These are phyloP conservation scores for Simplicillium sp. DNA, from an alignment of 2,329 filamentous ascomycete species.

Conservation along the genomic window DNA sequence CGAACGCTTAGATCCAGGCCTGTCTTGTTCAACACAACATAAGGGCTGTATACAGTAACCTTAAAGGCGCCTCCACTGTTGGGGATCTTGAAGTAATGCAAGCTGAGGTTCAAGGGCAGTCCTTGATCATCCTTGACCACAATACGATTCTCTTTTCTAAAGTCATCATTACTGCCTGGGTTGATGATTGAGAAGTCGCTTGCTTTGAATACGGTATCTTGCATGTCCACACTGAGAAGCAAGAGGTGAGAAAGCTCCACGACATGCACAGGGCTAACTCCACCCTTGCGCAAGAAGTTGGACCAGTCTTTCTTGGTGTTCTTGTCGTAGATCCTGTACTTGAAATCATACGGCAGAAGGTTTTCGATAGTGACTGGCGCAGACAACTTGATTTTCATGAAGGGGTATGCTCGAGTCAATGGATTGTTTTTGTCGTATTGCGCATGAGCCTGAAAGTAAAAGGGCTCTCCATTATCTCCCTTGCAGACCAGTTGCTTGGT, in stretches of 20 bases:
- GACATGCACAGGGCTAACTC: conserved; percentile 93
- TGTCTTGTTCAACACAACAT: conserved; percentile 91
- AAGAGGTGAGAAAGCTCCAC: conserved; percentile 92
- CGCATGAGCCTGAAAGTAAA: conserved; percentile 94
- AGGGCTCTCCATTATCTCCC: conserved; percentile 78
- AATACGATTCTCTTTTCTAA: conserved; percentile 70
- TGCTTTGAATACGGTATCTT: conserved; percentile 87
- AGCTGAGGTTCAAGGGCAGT: conserved; percentile 66
- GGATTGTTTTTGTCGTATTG: conserved; percentile 78
- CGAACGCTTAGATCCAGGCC: conserved; percentile 81
- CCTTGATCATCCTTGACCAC: conserved; percentile 79
- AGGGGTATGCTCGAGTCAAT: conserved; percentile 76
- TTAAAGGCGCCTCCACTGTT: conserved; percentile 94
- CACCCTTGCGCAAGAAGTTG: conserved; percentile 93
- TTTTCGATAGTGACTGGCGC: conserved; percentile 94
- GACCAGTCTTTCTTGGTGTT: conserved; percentile 99
- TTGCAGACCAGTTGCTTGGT: conserved; percentile 83
- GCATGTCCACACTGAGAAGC: conserved; percentile 88
- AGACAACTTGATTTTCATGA: conserved; percentile 87
- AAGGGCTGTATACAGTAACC: conserved; percentile 89
- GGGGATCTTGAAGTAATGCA: conserved; percentile 86
- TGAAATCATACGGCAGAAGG: conserved; percentile 92
- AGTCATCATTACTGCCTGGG: conserved; percentile 76
- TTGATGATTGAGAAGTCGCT: conserved; percentile 99
- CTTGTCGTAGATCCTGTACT: conserved; percentile 98